Conservation (phyloP, 106 monocot genomes). For the Phalaenopsis equestris region DNA sequence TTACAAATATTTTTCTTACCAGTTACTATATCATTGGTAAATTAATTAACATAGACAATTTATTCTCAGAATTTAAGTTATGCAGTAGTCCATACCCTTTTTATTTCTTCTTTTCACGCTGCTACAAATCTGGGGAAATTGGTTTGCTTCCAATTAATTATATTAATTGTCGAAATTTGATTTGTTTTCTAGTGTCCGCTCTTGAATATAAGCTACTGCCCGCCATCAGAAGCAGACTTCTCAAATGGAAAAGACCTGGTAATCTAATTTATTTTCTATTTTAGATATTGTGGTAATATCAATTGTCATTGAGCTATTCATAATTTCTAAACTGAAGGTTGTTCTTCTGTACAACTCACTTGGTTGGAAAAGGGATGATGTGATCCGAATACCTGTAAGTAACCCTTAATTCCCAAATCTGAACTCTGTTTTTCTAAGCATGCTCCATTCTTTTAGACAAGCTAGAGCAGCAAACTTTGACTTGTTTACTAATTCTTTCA, state of each 20-base stretch:
- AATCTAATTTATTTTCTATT: constrained; percentile 15
- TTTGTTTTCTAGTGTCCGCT: constrained; percentile 63
- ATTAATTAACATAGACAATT: not conserved
- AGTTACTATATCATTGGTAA: not conserved
- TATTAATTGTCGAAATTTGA: not conserved
- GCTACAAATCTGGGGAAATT: not conserved
- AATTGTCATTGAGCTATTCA: not conserved
- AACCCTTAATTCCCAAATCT: constrained; percentile 1
- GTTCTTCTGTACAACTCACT: constrained; percentile 92
- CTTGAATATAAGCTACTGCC: constrained; percentile 89
- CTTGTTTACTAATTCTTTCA: not conserved
- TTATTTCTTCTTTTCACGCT: not conserved
- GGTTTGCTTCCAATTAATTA: not conserved
- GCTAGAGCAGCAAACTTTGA: not conserved
- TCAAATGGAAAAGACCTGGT: constrained; percentile 75
- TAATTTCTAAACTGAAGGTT: constrained; percentile 33
- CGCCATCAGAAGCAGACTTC: constrained; percentile 54
- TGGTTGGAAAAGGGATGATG: constrained; percentile 87
- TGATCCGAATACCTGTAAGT: constrained; percentile 86
- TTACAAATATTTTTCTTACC: too few species aligned
- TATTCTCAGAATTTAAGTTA: constrained; percentile 1
- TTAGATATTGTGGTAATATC: not conserved
- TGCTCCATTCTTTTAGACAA: not conserved
- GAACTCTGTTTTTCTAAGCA: not conserved
- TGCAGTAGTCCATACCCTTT: not conserved